These are phyloP conservation scores for Boletus pseudo-olivaceus DNA, from an alignment of 768 basidiomycete species.

Conservation along the genomic window DNA sequence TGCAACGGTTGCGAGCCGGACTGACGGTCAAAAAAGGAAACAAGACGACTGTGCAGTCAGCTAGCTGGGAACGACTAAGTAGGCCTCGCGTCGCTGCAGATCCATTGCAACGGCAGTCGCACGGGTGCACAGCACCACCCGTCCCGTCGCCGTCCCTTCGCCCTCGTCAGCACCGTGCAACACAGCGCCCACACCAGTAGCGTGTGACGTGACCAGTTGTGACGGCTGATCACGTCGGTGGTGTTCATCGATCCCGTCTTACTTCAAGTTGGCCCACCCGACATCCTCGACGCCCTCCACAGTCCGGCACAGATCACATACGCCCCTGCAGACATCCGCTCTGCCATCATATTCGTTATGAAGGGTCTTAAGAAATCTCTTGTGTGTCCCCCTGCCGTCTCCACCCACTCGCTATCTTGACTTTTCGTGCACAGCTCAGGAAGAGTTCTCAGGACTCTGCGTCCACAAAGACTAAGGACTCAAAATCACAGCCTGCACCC, in stretches of 20 bases:
- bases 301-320: constrained; percentile 6
- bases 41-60: not conserved
- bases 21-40: constrained; percentile 28
- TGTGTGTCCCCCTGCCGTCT: constrained; percentile 39
- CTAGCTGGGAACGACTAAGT: not conserved
- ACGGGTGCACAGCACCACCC: not conserved
- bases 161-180: constrained; percentile 4
- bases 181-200: not conserved
- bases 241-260: constrained; percentile 41
- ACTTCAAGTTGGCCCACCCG: constrained; percentile 19
- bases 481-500: constrained; percentile 44
- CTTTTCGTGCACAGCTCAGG: constrained; percentile 48
- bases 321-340: constrained; percentile 10
- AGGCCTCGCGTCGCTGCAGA: not conserved
- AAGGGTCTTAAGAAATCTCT: constrained; percentile 84
- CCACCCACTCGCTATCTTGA: constrained; percentile 20
- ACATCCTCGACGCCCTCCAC: constrained; percentile 7
- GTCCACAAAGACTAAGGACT: constrained; percentile 67
- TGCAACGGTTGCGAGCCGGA: constrained; percentile 19
- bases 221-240: constrained; percentile 30
- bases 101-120: not conserved
- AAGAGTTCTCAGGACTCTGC: constrained; percentile 65
- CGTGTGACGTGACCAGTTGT: constrained; percentile 31
- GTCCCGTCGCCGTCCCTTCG: not conserved
- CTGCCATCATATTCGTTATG: constrained; percentile 42